Conservation (phyloP, 495 filamentous ascomycete species). For the Friedmanniomyces simplex region DNA sequence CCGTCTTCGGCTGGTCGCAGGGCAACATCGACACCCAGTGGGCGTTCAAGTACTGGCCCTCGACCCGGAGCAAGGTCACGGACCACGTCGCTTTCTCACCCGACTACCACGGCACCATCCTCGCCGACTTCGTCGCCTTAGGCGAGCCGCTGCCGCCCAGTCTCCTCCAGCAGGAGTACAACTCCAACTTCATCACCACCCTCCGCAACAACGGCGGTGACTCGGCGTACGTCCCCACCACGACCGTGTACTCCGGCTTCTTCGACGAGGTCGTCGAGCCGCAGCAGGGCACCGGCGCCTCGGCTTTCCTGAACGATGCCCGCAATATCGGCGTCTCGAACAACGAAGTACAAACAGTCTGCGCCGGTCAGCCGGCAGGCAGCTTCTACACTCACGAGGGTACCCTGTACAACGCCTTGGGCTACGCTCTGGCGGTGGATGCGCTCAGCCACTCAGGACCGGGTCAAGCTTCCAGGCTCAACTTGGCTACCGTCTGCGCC, state of each 20-base stretch:
- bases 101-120: constrained; percentile 39
- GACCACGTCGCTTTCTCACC: constrained; percentile 38
- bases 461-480: constrained; percentile 24
- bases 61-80: constrained; percentile 27
- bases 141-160: constrained; percentile 26
- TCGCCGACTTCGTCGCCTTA: constrained; percentile 23
- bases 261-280: constrained; percentile 41
- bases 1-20: constrained; percentile 42
- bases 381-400: constrained; percentile 38
- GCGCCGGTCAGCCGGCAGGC: constrained; percentile 30
- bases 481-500: constrained; percentile 28
- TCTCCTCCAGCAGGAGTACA: constrained; percentile 38
- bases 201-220: constrained; percentile 35
- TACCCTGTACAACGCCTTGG: constrained; percentile 36
- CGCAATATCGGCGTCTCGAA: constrained; percentile 37
- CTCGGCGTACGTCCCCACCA: constrained; percentile 42
- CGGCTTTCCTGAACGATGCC: constrained; percentile 32
- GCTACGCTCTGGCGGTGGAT: constrained; percentile 36
- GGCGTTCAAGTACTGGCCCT: constrained; percentile 46
- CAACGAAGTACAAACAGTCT: constrained; percentile 36
- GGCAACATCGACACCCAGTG: constrained; percentile 40
- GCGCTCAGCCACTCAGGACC: constrained; percentile 36
- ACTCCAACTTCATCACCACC: constrained; percentile 32
- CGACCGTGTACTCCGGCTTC: constrained; percentile 34
- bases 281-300: constrained; percentile 35